Evolutionary conservation across 2,329 filamentous ascomycete species (phyloP).

Genomic region (Teratosphaeria zuluensis): DNA sequence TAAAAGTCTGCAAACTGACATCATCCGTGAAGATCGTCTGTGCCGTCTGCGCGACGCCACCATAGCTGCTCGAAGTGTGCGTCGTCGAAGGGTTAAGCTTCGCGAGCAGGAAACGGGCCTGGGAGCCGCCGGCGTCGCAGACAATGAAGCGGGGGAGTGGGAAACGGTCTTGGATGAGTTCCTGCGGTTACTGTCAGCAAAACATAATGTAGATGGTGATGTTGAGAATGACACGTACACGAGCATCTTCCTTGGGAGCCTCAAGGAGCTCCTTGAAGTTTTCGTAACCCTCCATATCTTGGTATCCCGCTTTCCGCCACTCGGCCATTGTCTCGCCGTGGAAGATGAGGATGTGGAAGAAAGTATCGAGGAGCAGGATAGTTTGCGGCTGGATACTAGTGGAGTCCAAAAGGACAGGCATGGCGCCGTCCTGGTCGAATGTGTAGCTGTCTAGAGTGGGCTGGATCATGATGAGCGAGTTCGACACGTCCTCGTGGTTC

Average conservation of each 20-base stretch:
- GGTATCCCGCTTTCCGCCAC: conserved; percentile 96
- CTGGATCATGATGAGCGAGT: conserved; percentile 97
- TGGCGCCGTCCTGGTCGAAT: conserved; percentile 85
- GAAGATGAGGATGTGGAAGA: conserved; percentile 99
- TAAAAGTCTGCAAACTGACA: conserved; percentile 95
- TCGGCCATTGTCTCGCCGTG: conserved; percentile 96
- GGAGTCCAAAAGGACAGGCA: conserved; percentile 91
- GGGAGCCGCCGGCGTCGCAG: conserved; percentile 94
- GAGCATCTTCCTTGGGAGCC: conserved; percentile 91
- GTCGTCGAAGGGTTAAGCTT: conserved; percentile 98
- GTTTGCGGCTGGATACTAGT: conserved; percentile 93
- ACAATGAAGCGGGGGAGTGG: conserved; percentile 98
- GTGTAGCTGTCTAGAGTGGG: conserved; percentile 95
- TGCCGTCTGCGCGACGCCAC: conserved; percentile 77
- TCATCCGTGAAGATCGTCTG: conserved; percentile 99
- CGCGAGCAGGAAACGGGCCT: conserved; percentile 90
- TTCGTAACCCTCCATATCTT: conserved; percentile 96
- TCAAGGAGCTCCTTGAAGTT: conserved; percentile 85
- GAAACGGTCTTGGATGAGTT: conserved; percentile 94
- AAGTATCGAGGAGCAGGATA: conserved; percentile 88
- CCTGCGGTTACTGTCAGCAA: conserved; percentile 42
- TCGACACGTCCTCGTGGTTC: conserved; percentile 93
- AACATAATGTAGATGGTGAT: not conserved
- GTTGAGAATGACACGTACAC: conserved; percentile 50
- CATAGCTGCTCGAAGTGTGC: conserved; percentile 86